Conservation (phyloP, 2,329 filamentous ascomycete species). For the Epichloe coenophiala region DNA sequence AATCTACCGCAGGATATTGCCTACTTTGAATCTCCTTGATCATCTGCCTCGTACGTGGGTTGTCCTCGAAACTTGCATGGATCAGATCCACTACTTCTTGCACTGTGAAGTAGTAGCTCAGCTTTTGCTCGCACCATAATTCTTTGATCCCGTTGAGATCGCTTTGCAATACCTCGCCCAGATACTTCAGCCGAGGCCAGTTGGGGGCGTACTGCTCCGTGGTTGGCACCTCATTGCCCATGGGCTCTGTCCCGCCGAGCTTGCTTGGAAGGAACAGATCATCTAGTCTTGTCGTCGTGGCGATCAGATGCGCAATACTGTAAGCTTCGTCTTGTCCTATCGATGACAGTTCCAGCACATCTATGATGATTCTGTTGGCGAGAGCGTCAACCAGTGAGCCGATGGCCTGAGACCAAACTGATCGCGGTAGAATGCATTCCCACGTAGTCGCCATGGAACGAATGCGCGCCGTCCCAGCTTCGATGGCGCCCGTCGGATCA, state of each 20-base stretch:
- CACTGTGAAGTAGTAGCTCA: conserved; percentile 48
- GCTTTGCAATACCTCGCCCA: conserved; percentile 52
- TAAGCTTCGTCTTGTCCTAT: conserved; percentile 53
- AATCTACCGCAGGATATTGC: conserved; percentile 24
- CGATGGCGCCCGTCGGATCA: conserved; percentile 37
- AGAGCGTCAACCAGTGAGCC: conserved; percentile 46
- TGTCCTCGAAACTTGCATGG: conserved; percentile 50
- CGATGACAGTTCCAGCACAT: conserved; percentile 47
- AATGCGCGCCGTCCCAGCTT: conserved; percentile 38
- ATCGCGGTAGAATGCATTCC: conserved; percentile 44
- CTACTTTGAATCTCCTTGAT: conserved; percentile 43
- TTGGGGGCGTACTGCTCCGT: conserved; percentile 47
- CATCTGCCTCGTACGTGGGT: conserved; percentile 42
- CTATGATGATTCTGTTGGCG: conserved; percentile 42
- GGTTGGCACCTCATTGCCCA: conserved; percentile 31
- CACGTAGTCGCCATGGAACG: conserved; percentile 40
- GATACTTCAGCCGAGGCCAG: conserved; percentile 51
- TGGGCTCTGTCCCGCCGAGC: conserved; percentile 12
- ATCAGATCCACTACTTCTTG: conserved; percentile 51
- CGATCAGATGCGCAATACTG: conserved; percentile 44
- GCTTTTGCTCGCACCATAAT: conserved; percentile 52
- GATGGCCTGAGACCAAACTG: conserved; percentile 49
- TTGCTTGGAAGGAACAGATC: conserved; percentile 42
- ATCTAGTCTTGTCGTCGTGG: conserved; percentile 42
- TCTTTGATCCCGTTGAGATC: conserved; percentile 50